Base-by-base conservation (phyloP, 768 basidiomycete species). In the Trametes elegans region DNA sequence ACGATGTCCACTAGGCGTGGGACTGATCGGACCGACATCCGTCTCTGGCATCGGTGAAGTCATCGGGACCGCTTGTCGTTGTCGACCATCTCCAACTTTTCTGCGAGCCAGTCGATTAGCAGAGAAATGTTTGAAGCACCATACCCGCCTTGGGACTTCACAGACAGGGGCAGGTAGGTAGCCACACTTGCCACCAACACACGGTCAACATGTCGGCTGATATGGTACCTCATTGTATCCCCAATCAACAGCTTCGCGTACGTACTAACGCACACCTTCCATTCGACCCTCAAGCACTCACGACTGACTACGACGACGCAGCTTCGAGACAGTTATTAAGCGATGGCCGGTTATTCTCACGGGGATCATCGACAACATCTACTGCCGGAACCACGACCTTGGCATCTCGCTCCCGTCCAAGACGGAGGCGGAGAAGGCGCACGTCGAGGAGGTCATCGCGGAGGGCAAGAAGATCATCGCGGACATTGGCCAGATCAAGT, bases 291-390 rank as follows among this genome's bases (percentile, higher is more conserved):
- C n/a, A n/a, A n/a, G n/a, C n/a, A n/a, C n/a, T n/a, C n/a, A n/a
- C n/a, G n/a, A n/a, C n/a, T n/a, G n/a, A n/a, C 21, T 39, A 39
- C 18, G 35, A 39, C 18, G 38, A 27, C 13, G 13, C 21, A 90
- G 90, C 55, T 91, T 87, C 61, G 84, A 88, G 55, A 93, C 90
- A 0, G 87, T 93, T 14, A 68, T 85, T 45, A 85, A 78, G 67
- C 77, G 90, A 50, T 93, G 92, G 86, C 89, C 89, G 5, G 77
- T 88, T 42, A 96, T 98, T 64, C 78, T 95, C 50, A 92, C 93
- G 1, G 76, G 71, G 16, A 75, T 93, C 41, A 85, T 96, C 58
- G 89, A 93, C 68, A 81, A 83, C 39, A 67, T 98, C 38, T 81
- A 89, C 62, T 79, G 82, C 38, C 67, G 79, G 53, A 87, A 87